Base-by-base conservation (phyloP, 192 early-diverging fungal species). In the Chytriomyces sp. region DNA sequence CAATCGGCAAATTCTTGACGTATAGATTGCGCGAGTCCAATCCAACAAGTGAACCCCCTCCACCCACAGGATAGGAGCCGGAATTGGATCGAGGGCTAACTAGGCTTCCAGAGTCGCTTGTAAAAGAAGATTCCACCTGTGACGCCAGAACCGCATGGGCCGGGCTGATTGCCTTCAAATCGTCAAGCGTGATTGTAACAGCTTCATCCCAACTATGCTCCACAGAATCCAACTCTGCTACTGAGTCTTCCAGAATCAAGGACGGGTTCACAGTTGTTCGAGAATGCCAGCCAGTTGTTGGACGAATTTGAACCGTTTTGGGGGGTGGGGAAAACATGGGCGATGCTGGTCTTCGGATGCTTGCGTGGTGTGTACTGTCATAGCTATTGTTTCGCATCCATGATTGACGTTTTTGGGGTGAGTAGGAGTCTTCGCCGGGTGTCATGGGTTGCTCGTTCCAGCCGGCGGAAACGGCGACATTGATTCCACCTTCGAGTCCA, bases 1-100 rank as follows among this genome's bases (percentile, higher is more conserved):
- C 82, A n/a, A 73, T 73, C 9, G 72, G 72, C 20, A 87, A 78
- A 72, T 87, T 86, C 75, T 87, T 87, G 76, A 87, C 69, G 81
- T 85, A 87, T 53, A 87, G 75, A 75, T 87, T 87, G 45, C 77
- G 79, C 23, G 50, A 67, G 67, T 87, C 86, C 7, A 87, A 71
- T 7, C 10, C 11, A 3, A 46, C 28, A 13, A 50, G 23, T 11
- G 74, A 57, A 45, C 35, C 35, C 5, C 46, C 9, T 4, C 11
- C 18, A 2, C 79, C 9, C 0, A 1, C 47, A 13, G 64, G 26
- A 46, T 20, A 35, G 6, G 26, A 11, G 11, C 26, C 67, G 77
- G 77, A 13, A 13, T 13, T 61, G 72, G 16, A 79, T 13, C 11
- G 73, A 7, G 61, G 13, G 76, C 24, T 77, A 8, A 10, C 16